phyloP scores from a whole-genome alignment of 1,284 basidiomycete genomes.

The Ceratobasidium sp. region DNA sequence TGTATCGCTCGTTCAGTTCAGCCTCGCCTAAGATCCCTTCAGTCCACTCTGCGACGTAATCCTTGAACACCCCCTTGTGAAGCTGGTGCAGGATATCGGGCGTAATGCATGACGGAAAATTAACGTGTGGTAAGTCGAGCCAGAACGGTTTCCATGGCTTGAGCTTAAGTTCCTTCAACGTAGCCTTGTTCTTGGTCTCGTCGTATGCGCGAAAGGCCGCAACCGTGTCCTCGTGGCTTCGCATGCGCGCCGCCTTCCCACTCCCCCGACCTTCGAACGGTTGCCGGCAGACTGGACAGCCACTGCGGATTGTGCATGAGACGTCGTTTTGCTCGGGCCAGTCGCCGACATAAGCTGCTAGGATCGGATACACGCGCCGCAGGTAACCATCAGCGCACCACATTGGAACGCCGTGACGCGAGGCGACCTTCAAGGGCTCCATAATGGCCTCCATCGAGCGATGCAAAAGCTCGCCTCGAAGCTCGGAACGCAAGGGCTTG shows the following conservation, averaged over 20 bases:
- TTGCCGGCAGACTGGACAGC: conserved; percentile 29
- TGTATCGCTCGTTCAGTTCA: conserved; percentile 45
- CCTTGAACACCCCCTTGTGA: conserved; percentile 57
- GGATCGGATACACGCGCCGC: conserved; percentile 31
- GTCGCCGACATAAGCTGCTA: conserved; percentile 47
- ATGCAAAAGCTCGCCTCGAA: conserved; percentile 46
- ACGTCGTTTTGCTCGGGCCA: conserved; percentile 48
- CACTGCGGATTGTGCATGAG: background rate
- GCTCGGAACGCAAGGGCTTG: too few relatives aligned
- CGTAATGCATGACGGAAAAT: conserved; percentile 53
- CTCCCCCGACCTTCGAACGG: conserved; percentile 4
- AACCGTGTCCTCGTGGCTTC: background rate
- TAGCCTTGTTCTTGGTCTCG: background rate
- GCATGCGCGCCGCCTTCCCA: background rate
- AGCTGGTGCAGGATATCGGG: conserved; percentile 57
- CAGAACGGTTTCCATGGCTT: conserved; percentile 55
- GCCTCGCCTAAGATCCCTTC: conserved; percentile 16
- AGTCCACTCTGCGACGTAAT: conserved; percentile 52
- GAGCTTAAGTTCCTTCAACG: too few relatives aligned
- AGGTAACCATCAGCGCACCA: conserved; percentile 43
- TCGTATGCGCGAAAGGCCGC: conserved; percentile 14
- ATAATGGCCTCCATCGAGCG: conserved; percentile 42
- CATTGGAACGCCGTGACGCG: conserved; percentile 19
- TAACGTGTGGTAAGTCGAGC: conserved; percentile 51
- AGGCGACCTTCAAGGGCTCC: conserved; percentile 34